phyloP scores from a whole-genome alignment of 2,329 filamentous ascomycete genomes.

The Pseudogymnoascus pannorum region DNA sequence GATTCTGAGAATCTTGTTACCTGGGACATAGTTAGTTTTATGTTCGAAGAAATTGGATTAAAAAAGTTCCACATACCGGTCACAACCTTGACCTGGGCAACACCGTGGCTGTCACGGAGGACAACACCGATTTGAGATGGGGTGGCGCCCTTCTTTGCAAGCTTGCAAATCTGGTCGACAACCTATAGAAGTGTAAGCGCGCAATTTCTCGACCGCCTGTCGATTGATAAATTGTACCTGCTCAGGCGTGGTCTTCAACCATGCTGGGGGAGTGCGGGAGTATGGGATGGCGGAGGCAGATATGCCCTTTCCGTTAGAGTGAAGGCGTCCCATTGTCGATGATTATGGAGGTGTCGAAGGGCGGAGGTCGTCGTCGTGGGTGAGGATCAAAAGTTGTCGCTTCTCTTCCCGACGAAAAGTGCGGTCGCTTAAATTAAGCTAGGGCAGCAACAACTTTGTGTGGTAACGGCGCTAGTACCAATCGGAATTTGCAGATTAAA shows the following conservation, averaged over 20 bases:
- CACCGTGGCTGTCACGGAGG: conserved; percentile 94
- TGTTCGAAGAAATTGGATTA: neutral
- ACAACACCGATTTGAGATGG: conserved; percentile 99
- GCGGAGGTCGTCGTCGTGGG: conserved; percentile 21
- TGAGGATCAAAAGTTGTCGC: conserved; percentile 19
- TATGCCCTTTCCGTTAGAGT: conserved; percentile 99
- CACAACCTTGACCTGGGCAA: conserved; percentile 96
- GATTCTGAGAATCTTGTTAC: conserved; percentile 99
- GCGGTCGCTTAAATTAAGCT: conserved; percentile 10
- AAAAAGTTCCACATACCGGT: conserved; percentile 61
- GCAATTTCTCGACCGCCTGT: neutral
- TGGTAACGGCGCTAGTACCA: neutral
- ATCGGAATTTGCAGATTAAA: conserved; percentile 5
- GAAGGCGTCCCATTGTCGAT: conserved; percentile 82
- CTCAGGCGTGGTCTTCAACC: conserved; percentile 98
- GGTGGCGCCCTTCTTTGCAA: conserved; percentile 97
- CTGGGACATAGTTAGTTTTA: conserved; percentile 45
- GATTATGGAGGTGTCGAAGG: conserved; percentile 21
- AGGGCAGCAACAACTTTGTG: conserved; percentile 5
- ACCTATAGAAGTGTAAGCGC: conserved; percentile 38
- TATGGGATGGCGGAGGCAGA: conserved; percentile 92
- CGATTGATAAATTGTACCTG: conserved; percentile 38
- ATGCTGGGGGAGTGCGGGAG: conserved; percentile 84
- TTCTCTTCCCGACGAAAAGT: conserved; percentile 6
- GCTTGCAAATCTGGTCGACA: conserved; percentile 98